These are phyloP conservation scores for Vanilla planifolia DNA, from an alignment of 106 monocot species.

Conservation along the genomic window DNA sequence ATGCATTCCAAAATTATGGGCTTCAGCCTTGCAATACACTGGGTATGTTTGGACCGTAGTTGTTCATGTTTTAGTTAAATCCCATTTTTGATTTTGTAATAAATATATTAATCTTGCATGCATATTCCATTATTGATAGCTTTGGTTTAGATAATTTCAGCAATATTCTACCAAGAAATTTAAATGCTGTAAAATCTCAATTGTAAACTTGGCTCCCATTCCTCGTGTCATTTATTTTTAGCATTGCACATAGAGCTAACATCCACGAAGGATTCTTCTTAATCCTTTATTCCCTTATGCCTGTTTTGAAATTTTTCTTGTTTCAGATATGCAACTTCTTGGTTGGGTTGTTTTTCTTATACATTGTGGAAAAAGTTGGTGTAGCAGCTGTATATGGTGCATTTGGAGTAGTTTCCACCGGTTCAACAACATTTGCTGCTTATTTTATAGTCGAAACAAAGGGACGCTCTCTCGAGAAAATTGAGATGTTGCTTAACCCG, in stretches of 20 bases:
- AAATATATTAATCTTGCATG: too few species aligned
- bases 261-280: too few species aligned
- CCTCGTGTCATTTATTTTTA: too few species aligned
- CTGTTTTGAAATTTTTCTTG: too few species aligned
- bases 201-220: too few species aligned
- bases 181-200: too few species aligned
- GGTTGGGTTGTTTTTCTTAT: conserved; percentile 76
- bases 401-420: conserved; percentile 66
- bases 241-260: too few species aligned
- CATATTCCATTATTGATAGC: too few species aligned
- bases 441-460: conserved; percentile 76
- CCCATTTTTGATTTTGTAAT: too few species aligned
- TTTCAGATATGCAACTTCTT: conserved; percentile 74
- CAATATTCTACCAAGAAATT: too few species aligned
- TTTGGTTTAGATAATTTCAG: too few species aligned
- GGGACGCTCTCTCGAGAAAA: conserved; percentile 87
- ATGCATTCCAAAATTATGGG: conserved; percentile 65
- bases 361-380: conserved; percentile 59
- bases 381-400: conserved; percentile 64
- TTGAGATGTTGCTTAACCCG: conserved; percentile 47
- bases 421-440: conserved; percentile 52
- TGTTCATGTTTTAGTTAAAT: not conserved
- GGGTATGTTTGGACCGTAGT: conserved; percentile 38
- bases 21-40: conserved; percentile 80
- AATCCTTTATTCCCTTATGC: too few species aligned